phyloP scores from a whole-genome alignment of 2,329 filamentous ascomycete genomes.

The Colletotrichum sp. region DNA sequence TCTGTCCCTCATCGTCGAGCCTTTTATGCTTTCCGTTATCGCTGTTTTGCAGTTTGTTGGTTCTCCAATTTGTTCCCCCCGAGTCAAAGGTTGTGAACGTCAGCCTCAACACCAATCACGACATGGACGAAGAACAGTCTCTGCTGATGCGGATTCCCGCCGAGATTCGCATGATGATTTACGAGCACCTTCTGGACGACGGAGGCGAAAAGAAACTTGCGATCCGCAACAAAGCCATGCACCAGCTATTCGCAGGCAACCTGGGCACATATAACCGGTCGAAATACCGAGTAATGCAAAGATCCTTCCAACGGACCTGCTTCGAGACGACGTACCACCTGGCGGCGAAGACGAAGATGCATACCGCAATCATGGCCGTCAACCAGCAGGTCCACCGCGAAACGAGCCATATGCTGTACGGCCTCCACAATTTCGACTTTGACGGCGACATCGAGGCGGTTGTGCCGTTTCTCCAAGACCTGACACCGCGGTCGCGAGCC shows the following conservation, averaged over 20 bases:
- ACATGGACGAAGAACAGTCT: constrained; percentile 16
- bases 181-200: constrained; percentile 47
- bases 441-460: constrained; percentile 64
- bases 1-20: neutral
- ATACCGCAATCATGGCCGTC: constrained; percentile 50
- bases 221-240: constrained; percentile 42
- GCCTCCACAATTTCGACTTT: constrained; percentile 62
- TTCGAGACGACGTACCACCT: constrained; percentile 61
- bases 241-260: constrained; percentile 8
- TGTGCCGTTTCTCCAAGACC: constrained; percentile 62
- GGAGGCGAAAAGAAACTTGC: constrained; percentile 39
- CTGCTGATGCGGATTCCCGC: constrained; percentile 36
- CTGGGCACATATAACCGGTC: constrained; percentile 28
- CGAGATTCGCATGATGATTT: constrained; percentile 49
- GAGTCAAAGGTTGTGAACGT: neutral
- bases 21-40: neutral
- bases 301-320: constrained; percentile 42
- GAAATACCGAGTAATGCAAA: constrained; percentile 46
- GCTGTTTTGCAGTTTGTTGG: neutral
- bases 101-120: neutral
- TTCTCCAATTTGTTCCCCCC: neutral
- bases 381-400: constrained; percentile 58
- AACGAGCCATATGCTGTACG: constrained; percentile 61
- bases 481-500: constrained; percentile 51
- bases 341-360: constrained; percentile 43